Evolutionary conservation across 2,329 filamentous ascomycete genomes (phyloP).

Genomic region (Epichloe gansuensis): DNA sequence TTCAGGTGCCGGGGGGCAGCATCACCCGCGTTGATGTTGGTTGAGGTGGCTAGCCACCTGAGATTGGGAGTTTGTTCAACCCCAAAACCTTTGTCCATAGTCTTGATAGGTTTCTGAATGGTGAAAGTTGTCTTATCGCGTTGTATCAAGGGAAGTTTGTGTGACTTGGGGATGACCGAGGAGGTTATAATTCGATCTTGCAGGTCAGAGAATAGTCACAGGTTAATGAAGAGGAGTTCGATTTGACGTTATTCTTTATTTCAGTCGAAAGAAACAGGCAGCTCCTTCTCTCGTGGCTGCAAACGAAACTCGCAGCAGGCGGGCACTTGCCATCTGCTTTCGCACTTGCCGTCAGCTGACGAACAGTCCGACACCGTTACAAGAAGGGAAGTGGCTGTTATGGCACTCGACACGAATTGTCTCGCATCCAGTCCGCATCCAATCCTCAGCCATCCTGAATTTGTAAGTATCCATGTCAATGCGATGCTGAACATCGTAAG

Average conservation of each 20-base stretch:
- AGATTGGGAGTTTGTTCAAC: not conserved
- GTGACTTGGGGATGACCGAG: not conserved
- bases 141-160: not conserved
- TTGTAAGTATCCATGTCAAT: no score
- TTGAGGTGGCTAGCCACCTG: not conserved
- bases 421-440: no score
- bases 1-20: not conserved
- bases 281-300: not conserved
- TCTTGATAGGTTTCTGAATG: not conserved
- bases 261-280: not conserved
- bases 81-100: not conserved
- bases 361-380: not conserved
- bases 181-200: no score
- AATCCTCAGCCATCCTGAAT: no score
- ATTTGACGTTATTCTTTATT: no score
- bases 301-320: not conserved
- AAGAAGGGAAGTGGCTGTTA: not conserved
- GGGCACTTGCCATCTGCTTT: not conserved
- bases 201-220: no score
- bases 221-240: no score
- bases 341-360: constrained; percentile 1
- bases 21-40: not conserved
- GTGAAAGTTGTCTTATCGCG: not conserved
- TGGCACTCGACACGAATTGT: not conserved
- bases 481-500: no score